Percentiles rank a stretch among this genome's conserved stretches.
Conservation (phyloP, 2,329 filamentous ascomycete genomes). For the Bipolaris gigantea region DNA sequence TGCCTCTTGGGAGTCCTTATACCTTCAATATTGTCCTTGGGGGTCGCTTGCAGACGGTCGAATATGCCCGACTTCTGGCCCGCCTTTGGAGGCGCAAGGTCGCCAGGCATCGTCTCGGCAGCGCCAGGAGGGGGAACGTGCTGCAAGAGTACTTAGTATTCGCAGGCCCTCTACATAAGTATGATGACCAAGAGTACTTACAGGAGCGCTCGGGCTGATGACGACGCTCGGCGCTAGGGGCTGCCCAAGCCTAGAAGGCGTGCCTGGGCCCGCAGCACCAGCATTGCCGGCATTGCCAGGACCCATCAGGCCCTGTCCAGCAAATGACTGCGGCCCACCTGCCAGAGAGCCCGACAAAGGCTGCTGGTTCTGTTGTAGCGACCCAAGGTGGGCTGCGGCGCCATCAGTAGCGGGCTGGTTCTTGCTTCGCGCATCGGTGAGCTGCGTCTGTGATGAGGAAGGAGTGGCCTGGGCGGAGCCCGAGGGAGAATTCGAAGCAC, state of each 20-base stretch:
- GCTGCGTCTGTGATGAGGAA: conserved; percentile 83
- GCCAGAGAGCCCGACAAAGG: conserved; percentile 35
- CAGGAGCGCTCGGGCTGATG: conserved; percentile 88
- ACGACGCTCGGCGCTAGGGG: conserved; percentile 82
- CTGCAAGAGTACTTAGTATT: conserved; percentile 50
- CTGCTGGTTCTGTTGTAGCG: conserved; percentile 38
- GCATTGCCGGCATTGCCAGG: conserved; percentile 49
- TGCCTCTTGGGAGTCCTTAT: conserved; percentile 94
- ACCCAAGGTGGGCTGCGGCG: conserved; percentile 25
- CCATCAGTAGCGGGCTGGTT: conserved; percentile 59
- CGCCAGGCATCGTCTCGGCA: conserved; percentile 96
- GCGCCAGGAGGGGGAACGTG: conserved; percentile 91
- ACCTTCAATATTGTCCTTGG: conserved; percentile 94
- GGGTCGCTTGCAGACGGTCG: conserved; percentile 86
- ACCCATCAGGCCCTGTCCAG: conserved; percentile 32
- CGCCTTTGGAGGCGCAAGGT: conserved; percentile 90
- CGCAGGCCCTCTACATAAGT: neutral
- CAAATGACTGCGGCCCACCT: conserved; percentile 38
- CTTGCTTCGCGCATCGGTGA: conserved; percentile 85
- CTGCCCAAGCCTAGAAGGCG: conserved; percentile 64
- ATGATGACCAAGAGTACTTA: conserved; percentile 24
- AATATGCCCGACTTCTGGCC: conserved; percentile 87
- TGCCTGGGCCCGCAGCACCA: conserved; percentile 54
- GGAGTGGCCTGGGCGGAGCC: conserved; percentile 71
- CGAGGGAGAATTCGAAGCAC: conserved; percentile 60